Evolutionary conservation across 495 filamentous ascomycete genomes (phyloP).

Genomic region (Aspergillus asperescens): DNA sequence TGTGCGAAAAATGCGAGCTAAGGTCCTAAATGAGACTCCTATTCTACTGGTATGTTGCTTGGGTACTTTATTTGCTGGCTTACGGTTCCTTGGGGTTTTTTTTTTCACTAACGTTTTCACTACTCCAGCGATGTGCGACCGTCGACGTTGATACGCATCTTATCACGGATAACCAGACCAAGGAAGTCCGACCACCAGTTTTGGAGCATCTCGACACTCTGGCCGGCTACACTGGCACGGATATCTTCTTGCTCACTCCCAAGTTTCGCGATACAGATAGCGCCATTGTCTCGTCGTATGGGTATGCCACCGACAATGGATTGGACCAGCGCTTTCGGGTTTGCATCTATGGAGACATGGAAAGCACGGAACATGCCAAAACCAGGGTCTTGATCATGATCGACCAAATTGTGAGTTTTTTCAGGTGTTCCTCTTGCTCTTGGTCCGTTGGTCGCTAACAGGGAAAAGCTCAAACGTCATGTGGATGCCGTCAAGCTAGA

Average conservation of each 20-base stretch:
- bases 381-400: constrained; percentile 94
- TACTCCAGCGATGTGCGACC: constrained; percentile 72
- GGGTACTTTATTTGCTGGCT: constrained; percentile 24
- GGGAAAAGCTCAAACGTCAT: constrained; percentile 69
- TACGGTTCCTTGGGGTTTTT: constrained; percentile 12
- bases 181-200: constrained; percentile 63
- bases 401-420: constrained; percentile 79
- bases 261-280: constrained; percentile 56
- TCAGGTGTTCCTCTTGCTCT: not conserved
- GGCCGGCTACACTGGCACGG: constrained; percentile 81
- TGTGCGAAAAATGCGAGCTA: constrained; percentile 78
- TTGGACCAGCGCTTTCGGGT: constrained; percentile 81
- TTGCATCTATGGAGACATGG: constrained; percentile 89
- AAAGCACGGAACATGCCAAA: constrained; percentile 95
- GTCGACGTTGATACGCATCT: constrained; percentile 88
- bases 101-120: constrained; percentile 23
- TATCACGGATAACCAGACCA: constrained; percentile 65
- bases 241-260: constrained; percentile 89
- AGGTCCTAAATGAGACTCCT: constrained; percentile 78
- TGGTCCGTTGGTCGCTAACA: constrained; percentile 28
- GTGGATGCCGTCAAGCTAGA: constrained; percentile 81
- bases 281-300: constrained; percentile 53
- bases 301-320: constrained; percentile 59
- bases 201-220: constrained; percentile 80
- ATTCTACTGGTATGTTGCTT: constrained; percentile 68